Evolutionary conservation across 208 protist species (phyloP).

Genomic region (Acanthamoeba pearcei): DNA sequence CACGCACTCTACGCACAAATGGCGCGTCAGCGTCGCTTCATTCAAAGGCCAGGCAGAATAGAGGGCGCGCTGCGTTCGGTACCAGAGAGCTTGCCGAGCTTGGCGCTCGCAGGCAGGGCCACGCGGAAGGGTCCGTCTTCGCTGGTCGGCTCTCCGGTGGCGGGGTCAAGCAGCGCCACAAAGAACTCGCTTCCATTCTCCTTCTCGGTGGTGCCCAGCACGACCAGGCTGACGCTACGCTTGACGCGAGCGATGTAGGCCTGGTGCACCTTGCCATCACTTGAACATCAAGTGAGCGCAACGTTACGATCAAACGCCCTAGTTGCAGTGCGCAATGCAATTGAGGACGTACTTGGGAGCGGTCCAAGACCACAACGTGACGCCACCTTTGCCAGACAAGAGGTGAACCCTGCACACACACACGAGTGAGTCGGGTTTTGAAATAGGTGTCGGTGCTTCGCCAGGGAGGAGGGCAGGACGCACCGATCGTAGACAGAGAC

Average conservation of each 20-base stretch:
- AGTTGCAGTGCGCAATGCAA: background rate
- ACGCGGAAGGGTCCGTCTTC: background rate
- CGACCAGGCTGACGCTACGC: background rate
- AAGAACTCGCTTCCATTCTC: background rate
- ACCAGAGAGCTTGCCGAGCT: background rate
- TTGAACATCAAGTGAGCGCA: background rate
- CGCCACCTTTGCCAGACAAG: constrained; percentile 14
- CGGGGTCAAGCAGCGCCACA: constrained; percentile 48
- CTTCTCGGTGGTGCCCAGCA: background rate
- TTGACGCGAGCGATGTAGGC: background rate
- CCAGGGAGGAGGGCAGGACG: background rate
- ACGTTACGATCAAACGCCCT: background rate
- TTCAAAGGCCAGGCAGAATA: no score
- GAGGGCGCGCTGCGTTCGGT: background rate
- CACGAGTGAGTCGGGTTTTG: background rate
- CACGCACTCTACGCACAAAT: background rate
- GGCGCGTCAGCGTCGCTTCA: background rate
- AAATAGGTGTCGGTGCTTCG: background rate
- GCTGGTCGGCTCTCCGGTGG: background rate
- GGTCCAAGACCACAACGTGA: constrained; percentile 58
- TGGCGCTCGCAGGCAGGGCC: background rate
- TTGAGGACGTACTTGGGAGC: background rate
- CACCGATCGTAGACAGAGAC: constrained; percentile 25
- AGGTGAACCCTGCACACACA: background rate
- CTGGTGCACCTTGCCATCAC: background rate